A percentile compares a stretch with the other conserved stretches of the same genome.
phyloP scores from a whole-genome alignment of 176 grass and related monocot species.

The Oryza meridionalis region DNA sequence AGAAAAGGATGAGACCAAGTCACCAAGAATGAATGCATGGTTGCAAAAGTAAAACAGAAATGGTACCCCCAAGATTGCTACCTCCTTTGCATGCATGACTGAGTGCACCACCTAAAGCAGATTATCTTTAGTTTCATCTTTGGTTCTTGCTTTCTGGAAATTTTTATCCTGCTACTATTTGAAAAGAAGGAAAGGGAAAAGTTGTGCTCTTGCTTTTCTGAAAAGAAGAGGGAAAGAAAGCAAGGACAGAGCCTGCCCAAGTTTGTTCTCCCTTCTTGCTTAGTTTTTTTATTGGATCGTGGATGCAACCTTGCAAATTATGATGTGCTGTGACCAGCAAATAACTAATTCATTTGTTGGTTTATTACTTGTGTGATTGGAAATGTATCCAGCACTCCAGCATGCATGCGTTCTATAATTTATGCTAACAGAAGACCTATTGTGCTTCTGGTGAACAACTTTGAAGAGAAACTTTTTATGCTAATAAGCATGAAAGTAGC shows the following conservation, averaged over 20 bases:
- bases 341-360: not conserved
- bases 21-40: not conserved
- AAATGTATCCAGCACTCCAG: not conserved
- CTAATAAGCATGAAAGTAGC: not conserved
- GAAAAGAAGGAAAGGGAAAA: constrained; percentile 9
- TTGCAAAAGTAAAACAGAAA: constrained; percentile 6
- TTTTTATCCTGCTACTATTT: not conserved
- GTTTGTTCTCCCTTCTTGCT: constrained; percentile 4
- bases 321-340: constrained; percentile 3
- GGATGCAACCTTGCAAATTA: not conserved
- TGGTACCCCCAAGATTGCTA: not conserved
- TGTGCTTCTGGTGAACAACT: constrained; percentile 17
- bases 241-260: not conserved
- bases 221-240: constrained; percentile 25
- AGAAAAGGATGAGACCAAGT: not conserved
- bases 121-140: constrained; percentile 8
- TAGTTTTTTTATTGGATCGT: not conserved
- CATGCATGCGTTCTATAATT: not conserved
- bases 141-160: constrained; percentile 20
- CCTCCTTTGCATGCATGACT: constrained; percentile 13
- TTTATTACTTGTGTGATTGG: constrained; percentile 9
- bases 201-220: constrained; percentile 1
- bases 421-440: not conserved
- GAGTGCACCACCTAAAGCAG: constrained; percentile 34
- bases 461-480: not conserved